These are phyloP conservation scores for Glycine latifolia DNA, from an alignment of 306 rosid species.

Conservation along the genomic window DNA sequence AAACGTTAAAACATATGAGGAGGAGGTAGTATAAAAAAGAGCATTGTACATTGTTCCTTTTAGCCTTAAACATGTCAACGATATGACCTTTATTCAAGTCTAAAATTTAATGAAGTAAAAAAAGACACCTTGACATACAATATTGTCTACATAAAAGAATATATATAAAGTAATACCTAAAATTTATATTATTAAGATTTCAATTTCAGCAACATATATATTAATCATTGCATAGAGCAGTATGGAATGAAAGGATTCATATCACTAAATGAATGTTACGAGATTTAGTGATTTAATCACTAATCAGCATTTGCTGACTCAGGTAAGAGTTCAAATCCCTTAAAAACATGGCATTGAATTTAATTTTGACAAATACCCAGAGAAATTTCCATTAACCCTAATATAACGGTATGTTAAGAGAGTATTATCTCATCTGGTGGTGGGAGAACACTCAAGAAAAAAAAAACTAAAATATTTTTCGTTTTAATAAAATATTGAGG, in stretches of 20 bases:
- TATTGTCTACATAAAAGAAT: too few species aligned
- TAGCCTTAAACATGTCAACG: too few species aligned
- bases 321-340: neutral
- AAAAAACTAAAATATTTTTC: neutral
- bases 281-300: neutral
- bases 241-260: neutral
- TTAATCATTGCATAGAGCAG: neutral
- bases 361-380: neutral
- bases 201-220: too few species aligned
- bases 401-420: neutral
- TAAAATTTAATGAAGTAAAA: too few species aligned
- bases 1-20: too few species aligned
- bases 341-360: neutral
- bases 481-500: neutral
- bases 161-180: too few species aligned
- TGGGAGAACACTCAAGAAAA: neutral
- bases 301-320: neutral
- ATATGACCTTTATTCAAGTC: too few species aligned
- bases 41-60: too few species aligned
- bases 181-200: too few species aligned
- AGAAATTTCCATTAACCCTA: neutral
- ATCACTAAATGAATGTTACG: neutral
- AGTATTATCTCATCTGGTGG: neutral
- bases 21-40: too few species aligned
- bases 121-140: too few species aligned